Base-by-base conservation (phyloP, 345 rosid genomes). In the Microcos paniculata region DNA sequence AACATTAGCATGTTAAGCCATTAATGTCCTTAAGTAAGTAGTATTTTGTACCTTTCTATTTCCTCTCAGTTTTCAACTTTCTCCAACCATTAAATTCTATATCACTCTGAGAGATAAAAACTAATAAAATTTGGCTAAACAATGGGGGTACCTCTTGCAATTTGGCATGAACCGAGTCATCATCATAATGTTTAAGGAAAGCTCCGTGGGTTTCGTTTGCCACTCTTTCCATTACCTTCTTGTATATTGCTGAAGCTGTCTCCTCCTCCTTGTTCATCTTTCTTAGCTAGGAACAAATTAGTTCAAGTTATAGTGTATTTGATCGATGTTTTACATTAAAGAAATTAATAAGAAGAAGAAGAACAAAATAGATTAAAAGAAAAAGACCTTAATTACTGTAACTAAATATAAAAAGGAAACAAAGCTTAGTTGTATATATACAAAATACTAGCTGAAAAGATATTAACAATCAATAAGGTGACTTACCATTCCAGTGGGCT, bases 161-260 rank as follows among this genome's bases (percentile, higher is more conserved):
- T 49, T 18, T 38, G 49, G 30, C 26, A 49, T 48, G 72, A 69
- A 69, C 72, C 0, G 58, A 48, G 48, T 69, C 72, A 30, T 49
- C 58, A 30, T 43, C 72, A 11, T 69, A 69, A 69, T 30, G 57
- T 35, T 69, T 2, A 18, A 69, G 43, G 72, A 69, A 69, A 48
- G 72, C 58, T 49, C 6, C 18, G 4, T 8, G 72, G 16, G 58
- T 69, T 49, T 69, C 28, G 72, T 30, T 49, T 30, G 72, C 58
- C 18, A 69, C 72, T 49, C 49, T 43, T 58, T 28, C 72, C 16
- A 69, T 30, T 35, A 69, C 72, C 12, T 48, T 1, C 26, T 10
- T 57, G 72, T 28, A 69, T 8, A 69, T 16, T 69, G 72, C 13
- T 68, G 42, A 8, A 11, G 8, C 38, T 48, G 21, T 11, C 30